Evolutionary conservation across 371 early-diverging fungal species (phyloP), one percentile per base, ranked within the genome.

Genomic region (Lichtheimia hyalospora): DNA sequence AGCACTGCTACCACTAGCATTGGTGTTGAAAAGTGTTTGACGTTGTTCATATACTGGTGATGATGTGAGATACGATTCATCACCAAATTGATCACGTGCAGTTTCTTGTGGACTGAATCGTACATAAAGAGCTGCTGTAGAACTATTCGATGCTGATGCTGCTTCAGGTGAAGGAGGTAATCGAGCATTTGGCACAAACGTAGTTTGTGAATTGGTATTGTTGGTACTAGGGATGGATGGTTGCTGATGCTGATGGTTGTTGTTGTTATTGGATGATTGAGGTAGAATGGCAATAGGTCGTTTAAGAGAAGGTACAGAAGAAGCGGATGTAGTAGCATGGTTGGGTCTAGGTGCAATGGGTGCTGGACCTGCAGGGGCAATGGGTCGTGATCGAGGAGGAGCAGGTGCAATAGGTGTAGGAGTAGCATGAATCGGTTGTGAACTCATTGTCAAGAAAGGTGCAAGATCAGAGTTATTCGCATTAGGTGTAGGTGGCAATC

Each of bases 51-150:
- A 51, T 8, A 51, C 34, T 8, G 34, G 34, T 8, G 34, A 34
- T 8, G 34, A 8, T 2, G 34, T 34, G 10, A 34, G 34, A 8
- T 34, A 34, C 7, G 27, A 27, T 2, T 34, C 34, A 27, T 15
- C 27, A 51, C 15, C 44, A 20, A 60, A 60, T 10, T 44, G n/a
- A 28, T 43, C 41, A 43, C 41, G 23, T 13, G 62, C 27, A 2
- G 16, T n/a, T 34, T 62, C 50, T 14, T 46, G 21, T 3, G 62
- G 62, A n/a, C 62, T 62, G 48, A 62, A 62, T 39, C 48, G 62
- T 5, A 62, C 56, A 43, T 62, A 62, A 8, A 62, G 40, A 5
- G 62, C 62, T 4, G 62, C 44, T 24, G 49, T 50, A 7, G 62
- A 62, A 15, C 56, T 51, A 41, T 54, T 23, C 24, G 25, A 44